These are phyloP conservation scores for Durio zibethinus DNA, from an alignment of 345 rosid genomes.

Conservation along the genomic window DNA sequence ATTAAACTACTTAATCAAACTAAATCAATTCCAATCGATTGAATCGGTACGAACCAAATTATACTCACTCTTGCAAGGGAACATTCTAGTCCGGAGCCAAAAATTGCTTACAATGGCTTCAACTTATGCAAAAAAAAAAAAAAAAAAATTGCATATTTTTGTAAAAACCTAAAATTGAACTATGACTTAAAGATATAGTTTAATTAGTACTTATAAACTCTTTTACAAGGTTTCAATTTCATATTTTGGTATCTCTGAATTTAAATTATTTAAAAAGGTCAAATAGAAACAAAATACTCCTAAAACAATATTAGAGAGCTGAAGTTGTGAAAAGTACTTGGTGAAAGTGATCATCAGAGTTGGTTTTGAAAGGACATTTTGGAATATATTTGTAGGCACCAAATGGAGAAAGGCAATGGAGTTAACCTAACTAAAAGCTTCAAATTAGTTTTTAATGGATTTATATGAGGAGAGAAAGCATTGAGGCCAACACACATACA, in stretches of 20 bases:
- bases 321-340: neutral
- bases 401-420: neutral
- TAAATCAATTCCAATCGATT: too few species aligned
- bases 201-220: neutral
- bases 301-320: neutral
- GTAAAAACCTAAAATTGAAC: neutral
- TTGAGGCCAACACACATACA: too few species aligned
- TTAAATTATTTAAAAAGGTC: neutral
- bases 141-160: too few species aligned
- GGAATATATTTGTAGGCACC: too few species aligned
- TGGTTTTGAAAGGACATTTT: neutral
- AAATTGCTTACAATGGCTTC: neutral
- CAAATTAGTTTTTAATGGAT: too few species aligned
- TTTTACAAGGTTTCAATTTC: neutral
- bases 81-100: too few species aligned
- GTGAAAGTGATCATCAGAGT: neutral
- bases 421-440: neutral
- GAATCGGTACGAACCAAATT: too few species aligned
- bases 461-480: too few species aligned
- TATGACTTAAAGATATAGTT: neutral
- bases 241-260: neutral
- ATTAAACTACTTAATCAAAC: too few species aligned
- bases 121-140: neutral
- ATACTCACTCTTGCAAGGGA: too few species aligned
- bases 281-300: neutral